Percentiles rank a stretch among this genome's conserved stretches.
Evolutionary conservation across 257 asterid species (phyloP).

Genomic region (Scutellaria galericulata): DNA sequence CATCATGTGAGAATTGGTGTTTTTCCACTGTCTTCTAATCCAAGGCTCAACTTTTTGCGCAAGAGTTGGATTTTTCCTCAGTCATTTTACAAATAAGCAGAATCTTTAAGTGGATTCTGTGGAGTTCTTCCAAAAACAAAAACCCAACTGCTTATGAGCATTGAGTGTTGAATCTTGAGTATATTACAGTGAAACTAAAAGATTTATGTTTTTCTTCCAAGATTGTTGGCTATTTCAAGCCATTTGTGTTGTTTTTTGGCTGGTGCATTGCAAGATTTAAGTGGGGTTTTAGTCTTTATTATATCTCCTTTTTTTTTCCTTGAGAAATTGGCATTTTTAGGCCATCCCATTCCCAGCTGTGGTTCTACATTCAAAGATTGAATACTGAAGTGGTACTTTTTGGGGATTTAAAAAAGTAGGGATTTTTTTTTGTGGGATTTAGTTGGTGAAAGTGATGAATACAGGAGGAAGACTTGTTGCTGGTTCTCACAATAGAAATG

Average conservation of each 20-base stretch:
- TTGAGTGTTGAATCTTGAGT: background rate
- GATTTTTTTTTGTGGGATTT: slow-evolving; percentile 14
- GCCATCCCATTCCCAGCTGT: background rate
- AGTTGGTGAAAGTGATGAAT: slow-evolving; percentile 53
- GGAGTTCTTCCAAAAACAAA: background rate
- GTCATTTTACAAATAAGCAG: slow-evolving; percentile 41
- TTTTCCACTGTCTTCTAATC: slow-evolving; percentile 38
- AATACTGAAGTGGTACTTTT: slow-evolving; percentile 27
- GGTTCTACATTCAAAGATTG: slow-evolving; percentile 19
- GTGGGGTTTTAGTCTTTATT: background rate
- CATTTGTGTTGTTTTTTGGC: background rate
- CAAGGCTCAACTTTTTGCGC: slow-evolving; percentile 45
- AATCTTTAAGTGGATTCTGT: slow-evolving; percentile 42
- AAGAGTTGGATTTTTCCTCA: slow-evolving; percentile 34
- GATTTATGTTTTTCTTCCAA: background rate
- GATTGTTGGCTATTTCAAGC: slow-evolving; percentile 10
- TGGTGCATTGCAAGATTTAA: slow-evolving; percentile 14
- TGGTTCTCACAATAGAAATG: slow-evolving; percentile 86
- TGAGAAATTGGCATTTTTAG: background rate
- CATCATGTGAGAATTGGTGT: slow-evolving; percentile 35
- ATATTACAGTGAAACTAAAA: background rate
- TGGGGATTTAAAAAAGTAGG: slow-evolving; percentile 9
- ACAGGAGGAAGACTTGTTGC: slow-evolving; percentile 82
- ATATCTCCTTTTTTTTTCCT: background rate
- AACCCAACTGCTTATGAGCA: slow-evolving; percentile 22